Percentiles rank a stretch among this genome's conserved stretches.
Conservation (phyloP, 768 basidiomycete species). For the Rubroboletus pulcherrimus region DNA sequence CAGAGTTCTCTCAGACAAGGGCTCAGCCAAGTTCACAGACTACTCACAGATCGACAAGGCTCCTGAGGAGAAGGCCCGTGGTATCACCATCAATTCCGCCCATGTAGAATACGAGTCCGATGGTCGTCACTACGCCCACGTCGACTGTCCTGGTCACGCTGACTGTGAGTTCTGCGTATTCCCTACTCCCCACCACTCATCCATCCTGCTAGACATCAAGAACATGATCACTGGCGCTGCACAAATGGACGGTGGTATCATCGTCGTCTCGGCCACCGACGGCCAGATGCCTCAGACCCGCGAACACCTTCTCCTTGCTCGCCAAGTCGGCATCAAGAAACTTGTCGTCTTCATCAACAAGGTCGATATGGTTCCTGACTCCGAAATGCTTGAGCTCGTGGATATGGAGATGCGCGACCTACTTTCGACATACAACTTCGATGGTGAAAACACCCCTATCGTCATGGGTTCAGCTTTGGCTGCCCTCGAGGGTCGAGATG, state of each 20-base stretch:
- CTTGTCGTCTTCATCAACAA: slow-evolving; percentile 99
- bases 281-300: slow-evolving; percentile 99
- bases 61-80: slow-evolving; percentile 98
- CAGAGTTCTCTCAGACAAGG: slow-evolving; percentile 77
- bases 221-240: slow-evolving; percentile 99
- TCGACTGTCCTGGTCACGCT: slow-evolving; percentile 96
- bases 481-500: slow-evolving; percentile 83
- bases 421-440: slow-evolving; percentile 86
- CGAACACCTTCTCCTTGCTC: slow-evolving; percentile 95
- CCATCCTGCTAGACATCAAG: slow-evolving; percentile 67
- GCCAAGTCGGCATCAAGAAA: slow-evolving; percentile 96
- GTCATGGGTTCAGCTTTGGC: slow-evolving; percentile 96
- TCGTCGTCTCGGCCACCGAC: slow-evolving; percentile 96
- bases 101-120: slow-evolving; percentile 98
- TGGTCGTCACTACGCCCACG: slow-evolving; percentile 91
- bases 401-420: slow-evolving; percentile 99
- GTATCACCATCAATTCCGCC: slow-evolving; percentile 98
- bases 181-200: slow-evolving; percentile 3
- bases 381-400: slow-evolving; percentile 98
- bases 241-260: slow-evolving; percentile 95
- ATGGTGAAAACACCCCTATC: slow-evolving; percentile 98
- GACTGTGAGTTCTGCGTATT: slow-evolving; percentile 60
- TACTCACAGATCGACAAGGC: slow-evolving; percentile 99
- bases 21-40: slow-evolving; percentile 84
- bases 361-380: slow-evolving; percentile 92